Conservation (phyloP, 2,329 filamentous ascomycete species). For the Pseudopithomyces maydicus region DNA sequence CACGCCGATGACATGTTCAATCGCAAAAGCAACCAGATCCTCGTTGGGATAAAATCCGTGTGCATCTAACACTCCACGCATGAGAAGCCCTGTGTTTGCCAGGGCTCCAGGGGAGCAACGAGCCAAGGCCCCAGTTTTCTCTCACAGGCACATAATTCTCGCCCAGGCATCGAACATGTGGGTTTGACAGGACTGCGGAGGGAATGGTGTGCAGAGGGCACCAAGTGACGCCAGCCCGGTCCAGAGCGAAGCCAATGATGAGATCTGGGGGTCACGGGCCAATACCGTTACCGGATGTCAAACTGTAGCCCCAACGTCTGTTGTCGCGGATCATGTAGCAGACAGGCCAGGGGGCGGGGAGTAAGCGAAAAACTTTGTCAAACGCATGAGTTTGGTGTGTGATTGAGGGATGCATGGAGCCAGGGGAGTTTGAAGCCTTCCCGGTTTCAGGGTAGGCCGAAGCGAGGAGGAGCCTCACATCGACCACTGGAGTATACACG, state of each 20-base stretch:
- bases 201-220: slow-evolving; percentile 41
- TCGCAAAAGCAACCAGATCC: slow-evolving; percentile 19
- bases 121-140: slow-evolving; percentile 29
- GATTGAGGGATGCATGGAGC: slow-evolving; percentile 30
- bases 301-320: slow-evolving; percentile 35
- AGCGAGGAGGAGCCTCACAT: slow-evolving; percentile 10
- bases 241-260: slow-evolving; percentile 22
- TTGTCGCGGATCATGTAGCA: slow-evolving; percentile 44
- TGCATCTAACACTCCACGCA: slow-evolving; percentile 41
- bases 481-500: background rate
- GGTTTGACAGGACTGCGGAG: slow-evolving; percentile 20
- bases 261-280: slow-evolving; percentile 21
- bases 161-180: slow-evolving; percentile 20
- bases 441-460: slow-evolving; percentile 36
- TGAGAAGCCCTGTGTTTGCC: slow-evolving; percentile 33
- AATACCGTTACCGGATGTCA: slow-evolving; percentile 22
- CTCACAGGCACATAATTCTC: slow-evolving; percentile 31
- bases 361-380: slow-evolving; percentile 31
- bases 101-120: slow-evolving; percentile 24
- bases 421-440: slow-evolving; percentile 33
- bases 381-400: slow-evolving; percentile 45
- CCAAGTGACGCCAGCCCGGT: slow-evolving; percentile 22
- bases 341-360: slow-evolving; percentile 26
- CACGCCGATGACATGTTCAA: slow-evolving; percentile 14
- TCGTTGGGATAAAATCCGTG: slow-evolving; percentile 32